phyloP scores from a whole-genome alignment of 768 basidiomycete species.

The Podaxis pistillaris region DNA sequence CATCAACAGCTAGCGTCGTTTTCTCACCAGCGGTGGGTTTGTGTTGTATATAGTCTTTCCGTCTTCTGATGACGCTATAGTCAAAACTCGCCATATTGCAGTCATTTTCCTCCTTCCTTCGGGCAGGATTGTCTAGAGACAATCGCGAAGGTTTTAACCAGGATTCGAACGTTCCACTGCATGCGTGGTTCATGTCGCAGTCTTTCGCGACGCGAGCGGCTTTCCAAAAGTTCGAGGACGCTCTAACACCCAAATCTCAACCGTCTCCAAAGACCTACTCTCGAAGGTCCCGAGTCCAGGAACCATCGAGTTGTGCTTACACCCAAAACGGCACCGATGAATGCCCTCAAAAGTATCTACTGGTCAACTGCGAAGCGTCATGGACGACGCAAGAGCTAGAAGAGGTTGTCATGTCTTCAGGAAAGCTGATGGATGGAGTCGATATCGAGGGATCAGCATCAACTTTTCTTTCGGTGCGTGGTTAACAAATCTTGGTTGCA shows the following conservation, averaged over 20 bases:
- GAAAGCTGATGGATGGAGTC: background rate
- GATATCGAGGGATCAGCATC: background rate
- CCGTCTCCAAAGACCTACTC: background rate
- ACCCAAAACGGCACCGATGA: constrained; percentile 33
- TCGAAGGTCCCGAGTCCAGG: background rate
- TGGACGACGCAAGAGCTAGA: constrained; percentile 19
- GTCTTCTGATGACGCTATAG: constrained; percentile 33
- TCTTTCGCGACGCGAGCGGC: constrained; percentile 54
- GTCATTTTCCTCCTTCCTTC: constrained; percentile 69
- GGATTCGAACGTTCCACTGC: constrained; percentile 21
- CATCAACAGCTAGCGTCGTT: constrained; percentile 63
- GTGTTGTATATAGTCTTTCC: background rate
- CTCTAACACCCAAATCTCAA: constrained; percentile 33
- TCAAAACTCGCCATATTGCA: constrained; percentile 76
- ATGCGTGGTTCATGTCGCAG: constrained; percentile 64
- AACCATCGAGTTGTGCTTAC: constrained; percentile 28
- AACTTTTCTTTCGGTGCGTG: constrained; percentile 13
- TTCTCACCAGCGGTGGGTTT: constrained; percentile 59
- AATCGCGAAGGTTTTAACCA: background rate
- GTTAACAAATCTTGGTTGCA: background rate
- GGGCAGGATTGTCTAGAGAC: background rate
- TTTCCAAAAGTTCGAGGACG: constrained; percentile 51
- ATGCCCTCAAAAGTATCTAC: constrained; percentile 26
- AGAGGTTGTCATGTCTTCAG: constrained; percentile 6
- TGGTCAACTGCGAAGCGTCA: background rate